Evolutionary conservation across 2,329 filamentous ascomycete genomes (phyloP).

Genomic region (Neonectria sp.): DNA sequence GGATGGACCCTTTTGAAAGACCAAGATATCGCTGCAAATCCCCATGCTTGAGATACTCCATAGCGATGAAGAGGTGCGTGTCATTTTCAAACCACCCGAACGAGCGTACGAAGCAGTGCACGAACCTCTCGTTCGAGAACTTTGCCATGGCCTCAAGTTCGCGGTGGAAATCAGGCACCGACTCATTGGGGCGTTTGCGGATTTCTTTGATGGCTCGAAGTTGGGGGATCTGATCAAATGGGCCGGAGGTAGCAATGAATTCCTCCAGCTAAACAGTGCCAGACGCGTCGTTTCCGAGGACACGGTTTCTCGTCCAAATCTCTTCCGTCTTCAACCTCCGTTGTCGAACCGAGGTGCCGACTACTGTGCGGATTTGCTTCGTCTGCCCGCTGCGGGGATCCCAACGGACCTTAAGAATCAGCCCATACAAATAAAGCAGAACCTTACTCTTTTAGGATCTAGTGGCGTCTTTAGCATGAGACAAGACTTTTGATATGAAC

Average conservation of each 20-base stretch:
- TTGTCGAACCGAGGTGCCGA: no score
- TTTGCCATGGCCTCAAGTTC: background rate
- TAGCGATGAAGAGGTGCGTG: conserved; percentile 9
- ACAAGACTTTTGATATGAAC: no score
- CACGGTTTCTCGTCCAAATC: background rate
- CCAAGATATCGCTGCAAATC: conserved; percentile 21
- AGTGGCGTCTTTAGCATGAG: no score
- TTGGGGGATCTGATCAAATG: background rate
- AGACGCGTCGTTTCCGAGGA: background rate
- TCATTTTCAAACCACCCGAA: conserved; percentile 14
- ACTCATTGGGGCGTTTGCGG: background rate
- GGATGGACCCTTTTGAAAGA: background rate
- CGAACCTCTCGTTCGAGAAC: background rate
- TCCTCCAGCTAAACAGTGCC: background rate
- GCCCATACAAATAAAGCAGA: no score
- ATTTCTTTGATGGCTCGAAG: conserved; percentile 3
- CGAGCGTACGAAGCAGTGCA: conserved; percentile 12
- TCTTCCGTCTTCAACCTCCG: no score
- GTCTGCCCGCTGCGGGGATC: no score
- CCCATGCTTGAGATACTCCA: conserved; percentile 15
- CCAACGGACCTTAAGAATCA: no score
- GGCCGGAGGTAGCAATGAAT: background rate
- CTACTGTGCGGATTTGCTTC: no score
- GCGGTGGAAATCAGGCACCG: background rate
- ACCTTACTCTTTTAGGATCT: no score